A percentile compares a stretch with the other conserved stretches of the same genome.
Conservation (phyloP, 305 asterid species). For the Ilex paraguariensis region DNA sequence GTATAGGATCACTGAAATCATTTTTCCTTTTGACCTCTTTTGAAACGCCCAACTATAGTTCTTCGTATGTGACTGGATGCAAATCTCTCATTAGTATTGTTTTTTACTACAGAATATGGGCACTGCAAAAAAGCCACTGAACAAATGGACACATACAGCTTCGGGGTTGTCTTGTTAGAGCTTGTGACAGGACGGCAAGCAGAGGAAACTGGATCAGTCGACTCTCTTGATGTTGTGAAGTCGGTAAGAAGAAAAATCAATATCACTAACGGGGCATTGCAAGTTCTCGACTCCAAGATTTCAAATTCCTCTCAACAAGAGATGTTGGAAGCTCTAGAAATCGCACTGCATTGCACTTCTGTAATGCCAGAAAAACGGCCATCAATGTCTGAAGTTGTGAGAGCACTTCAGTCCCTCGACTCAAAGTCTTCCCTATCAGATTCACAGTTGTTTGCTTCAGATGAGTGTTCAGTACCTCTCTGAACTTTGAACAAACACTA, state of each 20-base stretch:
- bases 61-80: no score
- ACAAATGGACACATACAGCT: constrained; percentile 56
- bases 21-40: no score
- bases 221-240: constrained; percentile 51
- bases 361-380: constrained; percentile 80
- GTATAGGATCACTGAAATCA: no score
- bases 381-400: constrained; percentile 55
- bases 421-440: constrained; percentile 26
- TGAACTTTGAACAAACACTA: constrained; percentile 20
- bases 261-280: constrained; percentile 50
- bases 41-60: no score
- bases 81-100: constrained; percentile 1
- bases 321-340: constrained; percentile 61
- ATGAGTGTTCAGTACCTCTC: constrained; percentile 36
- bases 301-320: constrained; percentile 38
- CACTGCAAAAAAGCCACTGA: constrained; percentile 71
- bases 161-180: constrained; percentile 70
- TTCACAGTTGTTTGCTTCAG: constrained; percentile 21
- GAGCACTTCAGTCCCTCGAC: constrained; percentile 43
- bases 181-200: constrained; percentile 71
- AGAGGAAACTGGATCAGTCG: constrained; percentile 27
- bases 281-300: constrained; percentile 65
- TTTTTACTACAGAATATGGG: constrained; percentile 47
- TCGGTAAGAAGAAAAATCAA: constrained; percentile 84
- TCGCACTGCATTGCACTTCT: constrained; percentile 54